These are phyloP conservation scores for Populus trichocarpa DNA, from an alignment of 441 rosid species.

Conservation along the genomic window DNA sequence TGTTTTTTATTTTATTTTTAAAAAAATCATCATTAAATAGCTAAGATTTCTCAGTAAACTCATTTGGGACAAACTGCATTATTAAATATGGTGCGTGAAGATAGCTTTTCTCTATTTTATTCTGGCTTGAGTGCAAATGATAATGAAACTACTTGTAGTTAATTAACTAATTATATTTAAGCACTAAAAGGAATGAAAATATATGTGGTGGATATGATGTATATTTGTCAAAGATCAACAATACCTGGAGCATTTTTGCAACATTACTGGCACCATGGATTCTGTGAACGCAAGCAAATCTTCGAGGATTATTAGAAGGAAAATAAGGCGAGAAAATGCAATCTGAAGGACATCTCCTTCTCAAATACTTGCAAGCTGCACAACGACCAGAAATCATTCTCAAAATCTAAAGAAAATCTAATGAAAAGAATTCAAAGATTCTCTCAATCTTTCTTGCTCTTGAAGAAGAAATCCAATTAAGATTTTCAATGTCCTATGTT, in stretches of 20 bases:
- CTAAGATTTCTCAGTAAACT: too few species aligned
- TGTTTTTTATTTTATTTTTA: too few species aligned
- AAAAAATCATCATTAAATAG: too few species aligned
- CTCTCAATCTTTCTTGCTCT: background rate
- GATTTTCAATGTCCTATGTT: background rate
- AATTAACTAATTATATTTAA: too few species aligned
- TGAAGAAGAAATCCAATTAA: background rate
- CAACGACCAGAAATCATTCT: slow-evolving; percentile 20
- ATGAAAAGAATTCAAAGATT: background rate
- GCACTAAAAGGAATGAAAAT: too few species aligned
- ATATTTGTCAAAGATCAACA: background rate
- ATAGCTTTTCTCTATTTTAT: too few species aligned
- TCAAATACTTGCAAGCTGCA: slow-evolving; percentile 37
- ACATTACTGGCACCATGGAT: slow-evolving; percentile 34
- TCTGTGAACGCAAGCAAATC: slow-evolving; percentile 31
- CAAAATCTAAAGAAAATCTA: background rate
- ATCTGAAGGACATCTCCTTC: slow-evolving; percentile 36
- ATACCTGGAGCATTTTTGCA: slow-evolving; percentile 31
- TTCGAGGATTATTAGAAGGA: slow-evolving; percentile 33
- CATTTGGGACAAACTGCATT: too few species aligned
- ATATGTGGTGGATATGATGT: too few species aligned
- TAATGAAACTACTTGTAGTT: too few species aligned
- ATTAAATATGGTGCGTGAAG: too few species aligned
- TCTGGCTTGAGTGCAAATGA: too few species aligned
- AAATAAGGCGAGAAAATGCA: slow-evolving; percentile 31